Evolutionary conservation across 306 rosid genomes (phyloP), one percentile per base, ranked within the genome.

Genomic region (Mimosa bimucronata): DNA sequence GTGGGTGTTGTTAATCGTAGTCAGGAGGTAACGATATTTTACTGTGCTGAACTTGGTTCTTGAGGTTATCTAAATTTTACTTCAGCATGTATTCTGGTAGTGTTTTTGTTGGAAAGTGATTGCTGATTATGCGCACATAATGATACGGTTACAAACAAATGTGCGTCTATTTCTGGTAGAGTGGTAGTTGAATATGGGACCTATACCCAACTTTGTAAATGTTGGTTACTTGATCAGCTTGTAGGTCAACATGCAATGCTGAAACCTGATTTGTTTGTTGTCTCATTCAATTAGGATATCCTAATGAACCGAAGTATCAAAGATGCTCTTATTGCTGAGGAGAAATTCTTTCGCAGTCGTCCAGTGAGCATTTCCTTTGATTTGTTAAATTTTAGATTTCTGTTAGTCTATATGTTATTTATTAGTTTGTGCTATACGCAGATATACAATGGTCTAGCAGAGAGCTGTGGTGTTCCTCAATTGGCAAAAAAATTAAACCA

Each of bases 1-100:
- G 87, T 96, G 64, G 99, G 97, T 12, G 97, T 96, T 77, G 98
- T 96, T 79, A 96, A 96, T 86, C 98, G 99, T 58, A 93, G 99
- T 84, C 99, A 96, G 75, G 99, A 96, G 99, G 98, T 93, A 90
- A 85, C 81, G 74, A 41, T 79, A 62, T 71, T 50, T 53, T 75
- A 62, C 29, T 50, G 18, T 60, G 64, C 68, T 28, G 26, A 30
- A 71, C 31, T 55, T 71, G 28, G 73, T 73, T 21, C 55, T 69
- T 41, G 14, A 69, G 19, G 62, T 67, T 67, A 76, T 41, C 79
- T 69, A 48, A 25, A 52, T 77, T 83, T 66, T 58, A 69, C 58
- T 50, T 44, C 70, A 46, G 61, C 75, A 58, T 1, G 11, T 78
- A 67, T 75, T 74, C 62, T 44, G 13, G 57, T 80, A 8, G 28